Evolutionary conservation across 2,329 filamentous ascomycete species (phyloP), one percentile per base, ranked within the genome.

Genomic region (Cladophialophora carrionii): DNA sequence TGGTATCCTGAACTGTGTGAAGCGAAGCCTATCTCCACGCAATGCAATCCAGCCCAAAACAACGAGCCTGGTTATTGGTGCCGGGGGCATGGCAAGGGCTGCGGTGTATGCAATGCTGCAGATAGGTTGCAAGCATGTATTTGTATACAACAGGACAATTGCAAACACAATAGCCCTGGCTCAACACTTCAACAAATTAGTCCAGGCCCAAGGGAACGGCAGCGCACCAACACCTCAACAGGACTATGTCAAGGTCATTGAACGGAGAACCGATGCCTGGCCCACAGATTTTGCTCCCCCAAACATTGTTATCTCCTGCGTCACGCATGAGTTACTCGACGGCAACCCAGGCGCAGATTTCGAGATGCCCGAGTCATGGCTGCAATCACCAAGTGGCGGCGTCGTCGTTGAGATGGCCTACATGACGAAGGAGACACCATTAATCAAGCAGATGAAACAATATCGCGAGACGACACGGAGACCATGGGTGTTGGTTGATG

Each of bases 41-140:
- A 87, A 87, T 66, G 82, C 83, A 0, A 83, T 87, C 37, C 81
- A 82, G 54, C 75, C 77, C 5, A 81, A 78, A 54, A 83, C 80
- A 0, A 83, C 82, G 4, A 83, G 80, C 14, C 74, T 87, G 3
- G 78, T 87, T 3, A 80, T 85, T 67, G 85, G 85, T 9, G 83
- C 84, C n/a, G 85, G 85, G 51, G 90, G 90, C 6, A 93, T 93
- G 90, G 90, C 89, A 8, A 83, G 90, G 65, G 89, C 90, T 2
- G 88, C 90, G 1, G 85, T 91, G 2, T 94, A 94, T 71, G 87
- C 90, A 1, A 87, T 94, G 84, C 81, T 93, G 26, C 89, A 90
- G 71, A 81, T 93, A 7, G 90, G 90, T 2, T 90, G 92, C 56
- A 86, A 86, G 65, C 90, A 90, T 69, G 89, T 94, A 55, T 87